Evolutionary conservation across 192 early-diverging fungal species (phyloP).

Genomic region (Lunasporangiospora selenospora): DNA sequence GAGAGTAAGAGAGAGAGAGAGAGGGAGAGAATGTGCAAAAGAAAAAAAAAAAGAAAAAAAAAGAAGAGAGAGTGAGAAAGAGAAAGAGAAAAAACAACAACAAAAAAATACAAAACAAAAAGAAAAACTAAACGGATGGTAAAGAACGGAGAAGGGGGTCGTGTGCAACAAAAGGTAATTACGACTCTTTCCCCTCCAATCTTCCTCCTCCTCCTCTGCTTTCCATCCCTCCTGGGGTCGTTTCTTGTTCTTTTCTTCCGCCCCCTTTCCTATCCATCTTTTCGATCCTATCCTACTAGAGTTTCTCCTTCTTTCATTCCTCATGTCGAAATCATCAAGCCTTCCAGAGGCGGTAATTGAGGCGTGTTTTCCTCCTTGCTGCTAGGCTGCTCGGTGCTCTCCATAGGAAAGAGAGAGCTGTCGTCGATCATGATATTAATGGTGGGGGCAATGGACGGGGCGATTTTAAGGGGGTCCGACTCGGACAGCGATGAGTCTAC

Average conservation of each 20-base stretch:
- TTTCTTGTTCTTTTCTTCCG: too few species aligned
- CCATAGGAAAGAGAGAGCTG: neutral
- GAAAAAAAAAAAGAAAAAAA: too few species aligned
- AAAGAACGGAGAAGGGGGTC: too few species aligned
- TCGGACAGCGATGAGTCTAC: too few species aligned
- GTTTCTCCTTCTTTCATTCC: neutral
- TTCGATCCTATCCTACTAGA: neutral
- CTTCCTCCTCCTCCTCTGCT: too few species aligned
- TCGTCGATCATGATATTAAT: slow-evolving; percentile 24
- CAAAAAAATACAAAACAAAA: neutral
- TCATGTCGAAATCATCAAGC: slow-evolving; percentile 31
- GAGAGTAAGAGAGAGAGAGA: too few species aligned
- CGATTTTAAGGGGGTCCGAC: neutral
- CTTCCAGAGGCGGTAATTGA: slow-evolving; percentile 32
- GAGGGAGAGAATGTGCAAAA: too few species aligned
- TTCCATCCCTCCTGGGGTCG: too few species aligned
- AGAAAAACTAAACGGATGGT: too few species aligned
- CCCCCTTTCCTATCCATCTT: neutral
- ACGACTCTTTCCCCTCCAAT: too few species aligned
- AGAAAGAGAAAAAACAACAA: neutral
- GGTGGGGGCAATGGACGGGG: slow-evolving; percentile 11
- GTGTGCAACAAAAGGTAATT: too few species aligned
- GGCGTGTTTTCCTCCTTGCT: neutral
- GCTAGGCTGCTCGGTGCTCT: neutral
- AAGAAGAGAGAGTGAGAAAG: neutral